Conservation (phyloP, 176 grass and related monocot species). For the Puccinellia tenuiflora region DNA sequence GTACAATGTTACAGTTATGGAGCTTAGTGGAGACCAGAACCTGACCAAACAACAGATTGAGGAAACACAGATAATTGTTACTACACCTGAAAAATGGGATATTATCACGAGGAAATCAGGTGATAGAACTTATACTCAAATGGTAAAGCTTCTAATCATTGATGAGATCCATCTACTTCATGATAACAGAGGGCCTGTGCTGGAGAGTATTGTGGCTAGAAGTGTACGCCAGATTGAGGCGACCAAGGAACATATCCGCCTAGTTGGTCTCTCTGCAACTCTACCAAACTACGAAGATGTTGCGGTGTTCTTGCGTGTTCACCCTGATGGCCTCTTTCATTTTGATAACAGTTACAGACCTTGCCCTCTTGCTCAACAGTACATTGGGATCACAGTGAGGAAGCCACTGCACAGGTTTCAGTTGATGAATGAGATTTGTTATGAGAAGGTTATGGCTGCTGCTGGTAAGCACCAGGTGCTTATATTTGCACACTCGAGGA, state of each 20-base stretch:
- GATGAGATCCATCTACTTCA: constrained; percentile 97
- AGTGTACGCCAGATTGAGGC: constrained; percentile 89
- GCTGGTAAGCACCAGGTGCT: constrained; percentile 92
- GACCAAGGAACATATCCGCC: constrained; percentile 77
- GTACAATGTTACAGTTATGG: constrained; percentile 72
- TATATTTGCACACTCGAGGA: constrained; percentile 97
- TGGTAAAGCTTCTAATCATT: constrained; percentile 93
- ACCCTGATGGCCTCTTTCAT: constrained; percentile 56
- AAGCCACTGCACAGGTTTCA: constrained; percentile 92
- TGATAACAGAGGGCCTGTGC: constrained; percentile 89
- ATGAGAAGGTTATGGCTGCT: constrained; percentile 83
- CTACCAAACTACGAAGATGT: constrained; percentile 90
- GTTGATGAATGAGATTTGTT: constrained; percentile 95
- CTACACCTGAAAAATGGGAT: constrained; percentile 98
- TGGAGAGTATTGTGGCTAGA: constrained; percentile 94
- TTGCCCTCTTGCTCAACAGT: constrained; percentile 89
- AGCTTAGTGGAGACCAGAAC: constrained; percentile 88
- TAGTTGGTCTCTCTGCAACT: constrained; percentile 85
- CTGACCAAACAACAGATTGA: constrained; percentile 83
- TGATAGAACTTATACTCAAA: constrained; percentile 82
- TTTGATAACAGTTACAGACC: constrained; percentile 97
- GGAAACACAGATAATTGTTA: constrained; percentile 95
- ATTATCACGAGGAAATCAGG: constrained; percentile 93
- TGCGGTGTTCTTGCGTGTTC: constrained; percentile 66
- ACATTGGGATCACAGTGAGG: constrained; percentile 87